Conservation (phyloP, 805 yeast genomes). For the Huiozyma sinensis region DNA sequence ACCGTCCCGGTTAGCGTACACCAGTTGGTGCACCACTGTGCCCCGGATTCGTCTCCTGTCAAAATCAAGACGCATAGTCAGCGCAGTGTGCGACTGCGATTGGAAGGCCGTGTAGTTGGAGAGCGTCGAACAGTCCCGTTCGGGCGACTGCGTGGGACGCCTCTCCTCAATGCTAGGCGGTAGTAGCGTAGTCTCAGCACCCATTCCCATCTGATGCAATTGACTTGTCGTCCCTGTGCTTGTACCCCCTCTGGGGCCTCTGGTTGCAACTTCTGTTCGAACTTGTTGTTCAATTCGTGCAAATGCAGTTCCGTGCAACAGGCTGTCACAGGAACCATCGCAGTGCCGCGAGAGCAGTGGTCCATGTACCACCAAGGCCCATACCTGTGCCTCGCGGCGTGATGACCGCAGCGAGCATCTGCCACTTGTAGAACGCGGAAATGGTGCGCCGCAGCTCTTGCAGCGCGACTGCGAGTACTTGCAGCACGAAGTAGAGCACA, state of each 20-base stretch:
- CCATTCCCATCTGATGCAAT: no score
- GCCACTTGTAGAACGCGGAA: constrained; percentile 1
- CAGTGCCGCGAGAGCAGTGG: not conserved
- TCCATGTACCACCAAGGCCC: not conserved
- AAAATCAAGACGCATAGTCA: constrained; percentile 49
- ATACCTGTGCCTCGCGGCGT: not conserved
- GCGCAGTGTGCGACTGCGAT: constrained; percentile 37
- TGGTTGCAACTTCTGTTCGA: no score
- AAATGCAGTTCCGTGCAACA: no score
- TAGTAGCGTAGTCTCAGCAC: constrained; percentile 3
- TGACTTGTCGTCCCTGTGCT: no score
- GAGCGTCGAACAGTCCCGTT: constrained; percentile 64
- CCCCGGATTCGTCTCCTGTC: constrained; percentile 44
- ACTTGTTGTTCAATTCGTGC: no score
- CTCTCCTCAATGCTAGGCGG: constrained; percentile 20
- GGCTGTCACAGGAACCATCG: no score
- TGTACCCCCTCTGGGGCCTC: no score
- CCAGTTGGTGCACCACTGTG: constrained; percentile 38
- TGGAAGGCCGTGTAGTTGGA: constrained; percentile 55
- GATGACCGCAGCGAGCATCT: not conserved
- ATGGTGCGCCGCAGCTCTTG: not conserved
- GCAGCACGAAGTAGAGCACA: not conserved
- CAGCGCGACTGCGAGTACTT: not conserved
- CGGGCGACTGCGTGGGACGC: constrained; percentile 34
- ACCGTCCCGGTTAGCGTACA: constrained; percentile 5